These are phyloP conservation scores for Tolypocladium ophioglossoides DNA, from an alignment of 2,329 filamentous ascomycete species.

Conservation along the genomic window DNA sequence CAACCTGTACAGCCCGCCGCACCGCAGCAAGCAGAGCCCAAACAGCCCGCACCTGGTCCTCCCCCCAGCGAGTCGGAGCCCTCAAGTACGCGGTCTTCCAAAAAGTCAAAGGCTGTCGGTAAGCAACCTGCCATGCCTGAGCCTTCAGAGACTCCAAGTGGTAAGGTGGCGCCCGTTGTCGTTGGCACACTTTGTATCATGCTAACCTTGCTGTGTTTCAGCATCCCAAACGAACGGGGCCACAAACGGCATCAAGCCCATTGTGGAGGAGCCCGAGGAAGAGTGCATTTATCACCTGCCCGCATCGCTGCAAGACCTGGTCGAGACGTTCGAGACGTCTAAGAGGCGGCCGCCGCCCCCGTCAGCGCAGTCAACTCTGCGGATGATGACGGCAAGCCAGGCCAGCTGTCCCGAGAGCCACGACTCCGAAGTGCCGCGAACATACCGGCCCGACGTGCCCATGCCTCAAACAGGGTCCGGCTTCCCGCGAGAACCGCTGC, in stretches of 20 bases:
- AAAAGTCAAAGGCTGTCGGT: constrained; percentile 31
- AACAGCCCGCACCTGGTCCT: constrained; percentile 19
- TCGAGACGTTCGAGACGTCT: constrained; percentile 81
- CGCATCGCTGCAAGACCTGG: constrained; percentile 74
- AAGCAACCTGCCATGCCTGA: constrained; percentile 34
- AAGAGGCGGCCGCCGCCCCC: constrained; percentile 56
- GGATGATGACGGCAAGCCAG: constrained; percentile 67
- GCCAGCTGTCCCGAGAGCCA: constrained; percentile 60
- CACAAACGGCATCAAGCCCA: constrained; percentile 39
- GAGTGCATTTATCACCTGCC: constrained; percentile 92
- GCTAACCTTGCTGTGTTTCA: constrained; percentile 6
- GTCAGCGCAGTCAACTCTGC: constrained; percentile 55
- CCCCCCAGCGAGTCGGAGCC: constrained; percentile 14
- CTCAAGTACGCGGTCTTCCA: constrained; percentile 19
- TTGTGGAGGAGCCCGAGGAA: constrained; percentile 38
- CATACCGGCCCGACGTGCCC: constrained; percentile 74
- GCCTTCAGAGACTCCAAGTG: constrained; percentile 31
- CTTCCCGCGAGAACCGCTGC: constrained; percentile 85
- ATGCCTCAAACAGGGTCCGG: constrained; percentile 66
- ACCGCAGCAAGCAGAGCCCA: constrained; percentile 22
- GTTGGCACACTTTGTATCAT: too few species aligned
- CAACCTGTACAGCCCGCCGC: constrained; percentile 30
- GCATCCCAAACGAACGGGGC: constrained; percentile 38
- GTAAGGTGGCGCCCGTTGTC: constrained; percentile 17
- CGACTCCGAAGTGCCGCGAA: constrained; percentile 73